Conservation (phyloP, 768 basidiomycete genomes). For the Chalciporus chontae region DNA sequence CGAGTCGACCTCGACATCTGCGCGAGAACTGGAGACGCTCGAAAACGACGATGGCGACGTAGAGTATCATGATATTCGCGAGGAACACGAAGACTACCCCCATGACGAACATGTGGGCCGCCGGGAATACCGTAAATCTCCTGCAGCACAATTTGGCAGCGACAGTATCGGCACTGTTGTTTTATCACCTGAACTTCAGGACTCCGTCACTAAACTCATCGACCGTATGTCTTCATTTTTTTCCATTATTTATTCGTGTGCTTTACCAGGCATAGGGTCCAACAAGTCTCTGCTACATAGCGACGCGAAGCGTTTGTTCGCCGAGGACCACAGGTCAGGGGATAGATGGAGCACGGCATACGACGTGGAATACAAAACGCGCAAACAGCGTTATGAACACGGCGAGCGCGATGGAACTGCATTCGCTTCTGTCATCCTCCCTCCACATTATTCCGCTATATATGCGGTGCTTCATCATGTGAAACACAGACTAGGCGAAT, state of each 20-base stretch:
- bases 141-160: conserved; percentile 80
- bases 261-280: conserved; percentile 41
- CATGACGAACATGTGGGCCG: conserved; percentile 23
- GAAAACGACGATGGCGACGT: conserved; percentile 34
- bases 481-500: conserved; percentile 57
- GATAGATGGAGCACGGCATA: conserved; percentile 55
- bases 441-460: conserved; percentile 81
- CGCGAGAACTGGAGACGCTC: conserved; percentile 56
- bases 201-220: conserved; percentile 64
- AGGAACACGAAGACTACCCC: conserved; percentile 29
- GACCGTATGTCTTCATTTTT: conserved; percentile 41
- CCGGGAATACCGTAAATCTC: conserved; percentile 58
- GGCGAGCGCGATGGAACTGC: conserved; percentile 73
- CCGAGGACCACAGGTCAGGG: conserved; percentile 30
- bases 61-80: conserved; percentile 28
- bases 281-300: conserved; percentile 62
- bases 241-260: conserved; percentile 3
- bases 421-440: conserved; percentile 82
- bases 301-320: conserved; percentile 72
- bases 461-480: conserved; percentile 68
- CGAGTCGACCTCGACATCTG: conserved; percentile 18
- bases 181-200: conserved; percentile 68
- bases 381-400: conserved; percentile 55
- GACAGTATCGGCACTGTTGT: conserved; percentile 66
- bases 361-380: conserved; percentile 57